Conservation (phyloP, 169 alveolate genomes). For the Plasmodium reichenowi region DNA sequence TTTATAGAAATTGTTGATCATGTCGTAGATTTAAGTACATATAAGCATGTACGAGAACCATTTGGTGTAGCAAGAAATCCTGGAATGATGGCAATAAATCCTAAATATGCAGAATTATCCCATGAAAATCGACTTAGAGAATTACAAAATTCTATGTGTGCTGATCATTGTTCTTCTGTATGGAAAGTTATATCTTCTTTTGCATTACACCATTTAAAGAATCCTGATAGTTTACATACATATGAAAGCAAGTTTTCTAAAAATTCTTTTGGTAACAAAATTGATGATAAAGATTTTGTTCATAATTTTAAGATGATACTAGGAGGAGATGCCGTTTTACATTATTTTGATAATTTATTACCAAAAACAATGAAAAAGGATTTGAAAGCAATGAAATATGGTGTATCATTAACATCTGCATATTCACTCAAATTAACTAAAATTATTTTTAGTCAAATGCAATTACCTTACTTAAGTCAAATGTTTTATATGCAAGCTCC, state of each 20-base stretch:
- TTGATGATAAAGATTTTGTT: constrained; percentile 82
- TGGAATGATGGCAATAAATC: constrained; percentile 82
- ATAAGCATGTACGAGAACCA: constrained; percentile 55
- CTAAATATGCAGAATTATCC: constrained; percentile 77
- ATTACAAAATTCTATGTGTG: constrained; percentile 86
- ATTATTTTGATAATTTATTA: constrained; percentile 82
- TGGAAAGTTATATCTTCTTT: constrained; percentile 85
- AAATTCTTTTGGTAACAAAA: constrained; percentile 78
- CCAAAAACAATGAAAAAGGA: constrained; percentile 85
- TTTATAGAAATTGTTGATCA: constrained; percentile 71
- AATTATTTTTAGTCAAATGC: constrained; percentile 77
- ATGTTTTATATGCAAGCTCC: constrained; percentile 87
- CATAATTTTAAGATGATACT: constrained; percentile 82
- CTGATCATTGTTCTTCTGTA: constrained; percentile 85
- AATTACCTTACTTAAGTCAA: constrained; percentile 79
- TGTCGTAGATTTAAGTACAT: constrained; percentile 31
- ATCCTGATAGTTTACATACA: constrained; percentile 84
- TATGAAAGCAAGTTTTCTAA: constrained; percentile 81
- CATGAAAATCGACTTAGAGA: constrained; percentile 83
- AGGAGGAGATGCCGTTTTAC: constrained; percentile 85
- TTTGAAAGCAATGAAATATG: constrained; percentile 83
- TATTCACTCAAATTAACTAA: constrained; percentile 82
- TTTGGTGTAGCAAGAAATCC: constrained; percentile 68
- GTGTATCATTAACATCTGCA: constrained; percentile 85
- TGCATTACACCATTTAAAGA: constrained; percentile 83